Evolutionary conservation across 2,329 filamentous ascomycete species (phyloP), one percentile per base, ranked within the genome.

Genomic region (Chaetomium sp.): DNA sequence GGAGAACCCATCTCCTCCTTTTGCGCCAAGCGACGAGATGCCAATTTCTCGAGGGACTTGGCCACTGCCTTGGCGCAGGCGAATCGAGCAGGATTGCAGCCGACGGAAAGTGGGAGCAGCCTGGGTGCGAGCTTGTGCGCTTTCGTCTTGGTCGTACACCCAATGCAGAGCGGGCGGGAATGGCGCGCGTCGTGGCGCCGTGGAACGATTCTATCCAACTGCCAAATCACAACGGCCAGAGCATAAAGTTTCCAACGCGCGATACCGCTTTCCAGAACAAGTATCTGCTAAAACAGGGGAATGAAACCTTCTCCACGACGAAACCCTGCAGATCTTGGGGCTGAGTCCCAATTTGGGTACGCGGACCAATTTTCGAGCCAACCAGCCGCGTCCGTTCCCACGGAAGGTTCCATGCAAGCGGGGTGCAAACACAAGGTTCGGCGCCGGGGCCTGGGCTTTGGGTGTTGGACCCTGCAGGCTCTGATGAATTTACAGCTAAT

Each of bases 1-100:
- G 27, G 29, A n/a, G n/a, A 54, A n/a, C 29, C 27, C 51, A 54
- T 54, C 45, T 31, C 21, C 53, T 33, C 31, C 31, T 16, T 56
- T 25, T 56, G 53, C 53, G 53, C 53, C 53, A 56, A 56, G 53
- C 21, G 33, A 25, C 31, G 53, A 13, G 53, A 56, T 9, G 9
- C 53, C 33, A 56, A 56, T 56, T 33, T 56, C 33, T 21, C 27
- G 13, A 7, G 16, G 23, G 49, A 51, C 29, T 55, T 47, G 45
- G 45, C 45, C 45, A 23, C 6, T 3, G 9, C n/a, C 45, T 47
- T 47, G 45, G 45, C 45, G 45, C 45, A 47, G 7, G 9, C 45
- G 21, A n/a, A n/a, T 47, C 8, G 45, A 47, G 45, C 7, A 47
- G 45, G 8, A 47, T 47, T 23, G 45, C n/a, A n/a, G 7, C 45